A percentile compares a stretch with the other conserved stretches of the same genome.
Evolutionary conservation across 805 yeast species (phyloP).

Genomic region (Cyberlindnera japonica): DNA sequence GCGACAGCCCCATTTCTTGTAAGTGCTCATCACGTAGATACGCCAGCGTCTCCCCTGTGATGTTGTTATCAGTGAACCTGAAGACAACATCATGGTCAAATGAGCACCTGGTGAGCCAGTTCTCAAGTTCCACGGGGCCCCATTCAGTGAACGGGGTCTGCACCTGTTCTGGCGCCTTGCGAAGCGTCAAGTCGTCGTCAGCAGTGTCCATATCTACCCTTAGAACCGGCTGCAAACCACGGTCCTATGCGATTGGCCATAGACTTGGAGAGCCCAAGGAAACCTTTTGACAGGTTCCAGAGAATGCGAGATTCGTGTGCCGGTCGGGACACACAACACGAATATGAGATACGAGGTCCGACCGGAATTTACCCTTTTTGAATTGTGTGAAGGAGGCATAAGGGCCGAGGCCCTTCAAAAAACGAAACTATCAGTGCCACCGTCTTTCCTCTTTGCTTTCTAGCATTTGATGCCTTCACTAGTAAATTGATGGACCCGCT

Average conservation of each 20-base stretch:
- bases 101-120: constrained; percentile 21
- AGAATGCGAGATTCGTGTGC: neutral
- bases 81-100: constrained; percentile 19
- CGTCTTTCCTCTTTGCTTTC: neutral
- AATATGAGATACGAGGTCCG: neutral
- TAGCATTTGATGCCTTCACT: too few species aligned
- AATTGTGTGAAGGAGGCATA: too few species aligned
- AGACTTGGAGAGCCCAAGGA: neutral
- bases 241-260: neutral
- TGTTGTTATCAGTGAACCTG: constrained; percentile 51
- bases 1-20: constrained; percentile 61
- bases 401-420: too few species aligned
- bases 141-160: constrained; percentile 17
- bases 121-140: constrained; percentile 25
- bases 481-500: neutral
- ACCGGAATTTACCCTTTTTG: neutral
- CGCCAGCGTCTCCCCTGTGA: constrained; percentile 70
- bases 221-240: too few species aligned
- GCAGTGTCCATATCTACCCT: neutral
- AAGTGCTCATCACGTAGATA: constrained; percentile 68
- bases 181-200: constrained; percentile 9
- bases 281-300: neutral
- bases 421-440: neutral
- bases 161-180: constrained; percentile 3
- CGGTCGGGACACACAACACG: neutral